Evolutionary conservation across 371 early-diverging fungal genomes (phyloP).

Genomic region (Batrachochytrium dendrobatidis): DNA sequence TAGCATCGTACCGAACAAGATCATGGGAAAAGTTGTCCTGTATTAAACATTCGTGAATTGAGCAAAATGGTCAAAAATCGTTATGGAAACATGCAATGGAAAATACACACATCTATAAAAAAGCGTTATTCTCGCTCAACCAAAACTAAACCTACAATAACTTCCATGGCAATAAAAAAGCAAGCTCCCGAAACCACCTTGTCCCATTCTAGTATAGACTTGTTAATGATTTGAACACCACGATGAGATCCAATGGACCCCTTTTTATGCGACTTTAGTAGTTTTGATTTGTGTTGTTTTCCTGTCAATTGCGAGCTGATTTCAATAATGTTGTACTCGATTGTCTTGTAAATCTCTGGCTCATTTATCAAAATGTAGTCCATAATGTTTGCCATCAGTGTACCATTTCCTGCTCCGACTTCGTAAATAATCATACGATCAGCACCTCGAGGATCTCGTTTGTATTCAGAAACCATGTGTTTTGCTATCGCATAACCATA

Average conservation of each 20-base stretch:
- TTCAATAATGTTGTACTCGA: conserved; percentile 86
- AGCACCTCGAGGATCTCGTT: conserved; percentile 35
- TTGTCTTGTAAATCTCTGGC: conserved; percentile 70
- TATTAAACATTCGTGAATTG: too few species aligned
- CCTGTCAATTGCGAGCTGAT: conserved; percentile 72
- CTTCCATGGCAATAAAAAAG: conserved; percentile 90
- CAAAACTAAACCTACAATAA: conserved; percentile 55
- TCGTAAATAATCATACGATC: conserved; percentile 74
- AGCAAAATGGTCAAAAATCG: conserved; percentile 3
- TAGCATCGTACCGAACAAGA: conserved; percentile 74
- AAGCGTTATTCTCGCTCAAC: too few species aligned
- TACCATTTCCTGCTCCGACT: conserved; percentile 95
- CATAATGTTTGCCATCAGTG: conserved; percentile 85
- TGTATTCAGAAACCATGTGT: conserved; percentile 75
- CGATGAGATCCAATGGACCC: conserved; percentile 33
- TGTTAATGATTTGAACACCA: conserved; percentile 75
- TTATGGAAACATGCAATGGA: not conserved
- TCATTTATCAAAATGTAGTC: conserved; percentile 72
- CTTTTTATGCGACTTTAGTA: conserved; percentile 45
- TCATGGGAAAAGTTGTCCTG: conserved; percentile 95
- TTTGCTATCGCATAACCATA: conserved; percentile 78
- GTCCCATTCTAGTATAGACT: conserved; percentile 87
- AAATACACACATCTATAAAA: not conserved
- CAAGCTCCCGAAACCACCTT: conserved; percentile 62
- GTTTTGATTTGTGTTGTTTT: conserved; percentile 17